Conservation (phyloP, 306 rosid species). For the Luffa acutangula region DNA sequence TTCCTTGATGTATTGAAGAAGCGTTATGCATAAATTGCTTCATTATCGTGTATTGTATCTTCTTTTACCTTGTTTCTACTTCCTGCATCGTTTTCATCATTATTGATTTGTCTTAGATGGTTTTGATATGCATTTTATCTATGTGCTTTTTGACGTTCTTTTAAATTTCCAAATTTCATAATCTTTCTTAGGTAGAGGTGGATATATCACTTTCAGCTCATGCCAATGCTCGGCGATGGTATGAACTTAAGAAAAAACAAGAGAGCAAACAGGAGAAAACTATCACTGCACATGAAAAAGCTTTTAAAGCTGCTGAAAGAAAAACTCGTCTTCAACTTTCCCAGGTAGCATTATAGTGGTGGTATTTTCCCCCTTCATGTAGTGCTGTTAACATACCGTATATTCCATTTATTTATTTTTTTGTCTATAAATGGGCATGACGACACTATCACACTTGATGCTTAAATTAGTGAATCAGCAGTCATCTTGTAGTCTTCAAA, state of each 20-base stretch:
- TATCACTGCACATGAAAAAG: constrained; percentile 82
- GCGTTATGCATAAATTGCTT: not conserved
- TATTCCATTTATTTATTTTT: not conserved
- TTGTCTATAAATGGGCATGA: constrained; percentile 9
- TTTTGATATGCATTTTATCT: not conserved
- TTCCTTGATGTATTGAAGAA: not conserved
- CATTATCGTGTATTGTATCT: not conserved
- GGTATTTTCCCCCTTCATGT: not conserved
- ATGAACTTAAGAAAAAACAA: constrained; percentile 85
- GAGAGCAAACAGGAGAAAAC: constrained; percentile 96
- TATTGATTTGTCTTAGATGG: not conserved
- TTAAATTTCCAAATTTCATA: not conserved
- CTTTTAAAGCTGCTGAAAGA: constrained; percentile 94
- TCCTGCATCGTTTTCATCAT: not conserved
- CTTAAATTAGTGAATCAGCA: not conserved
- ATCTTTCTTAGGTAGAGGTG: constrained; percentile 62
- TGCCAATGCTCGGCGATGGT: constrained; percentile 97
- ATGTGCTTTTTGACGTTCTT: not conserved
- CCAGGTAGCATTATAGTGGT: constrained; percentile 45
- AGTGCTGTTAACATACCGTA: not conserved
- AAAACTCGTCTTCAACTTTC: constrained; percentile 88
- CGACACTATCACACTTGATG: not conserved
- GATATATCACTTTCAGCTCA: constrained; percentile 91
- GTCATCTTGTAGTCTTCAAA: not conserved
- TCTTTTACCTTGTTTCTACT: not conserved